phyloP scores from a whole-genome alignment of 1,284 basidiomycete genomes.

The Apiotrichum veenhuisii region DNA sequence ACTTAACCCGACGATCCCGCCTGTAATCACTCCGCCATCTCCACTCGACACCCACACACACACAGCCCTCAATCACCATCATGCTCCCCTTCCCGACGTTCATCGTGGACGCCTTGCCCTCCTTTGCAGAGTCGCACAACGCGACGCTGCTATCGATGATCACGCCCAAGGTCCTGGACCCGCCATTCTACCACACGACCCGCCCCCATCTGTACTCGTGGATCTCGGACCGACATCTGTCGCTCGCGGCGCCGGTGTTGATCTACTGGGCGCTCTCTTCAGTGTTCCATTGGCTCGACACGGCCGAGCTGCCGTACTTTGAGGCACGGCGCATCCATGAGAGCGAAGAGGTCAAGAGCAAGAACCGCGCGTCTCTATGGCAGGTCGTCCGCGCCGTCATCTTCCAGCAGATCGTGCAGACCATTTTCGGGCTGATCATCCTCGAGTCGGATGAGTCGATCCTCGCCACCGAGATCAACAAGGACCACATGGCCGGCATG shows the following conservation, averaged over 20 bases:
- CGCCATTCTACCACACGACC: conserved; percentile 60
- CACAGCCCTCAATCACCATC: no score
- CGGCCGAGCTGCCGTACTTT: conserved; percentile 68
- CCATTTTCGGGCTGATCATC: conserved; percentile 66
- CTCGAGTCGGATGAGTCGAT: conserved; percentile 57
- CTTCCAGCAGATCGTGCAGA: conserved; percentile 82
- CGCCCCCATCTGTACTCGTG: conserved; percentile 56
- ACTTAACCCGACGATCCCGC: not conserved
- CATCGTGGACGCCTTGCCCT: conserved; percentile 17
- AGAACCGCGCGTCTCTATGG: conserved; percentile 69
- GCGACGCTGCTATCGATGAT: conserved; percentile 38
- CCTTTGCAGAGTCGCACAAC: conserved; percentile 26
- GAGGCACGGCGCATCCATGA: conserved; percentile 86
- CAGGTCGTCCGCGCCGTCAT: conserved; percentile 76
- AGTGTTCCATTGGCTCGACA: conserved; percentile 78
- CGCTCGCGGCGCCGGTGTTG: conserved; percentile 69
- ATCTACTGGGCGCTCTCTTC: conserved; percentile 85
- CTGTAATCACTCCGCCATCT: not conserved
- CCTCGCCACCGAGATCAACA: conserved; percentile 39
- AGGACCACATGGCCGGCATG: conserved; percentile 57
- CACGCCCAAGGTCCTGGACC: conserved; percentile 34
- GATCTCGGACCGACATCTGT: conserved; percentile 69
- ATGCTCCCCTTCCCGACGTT: conserved; percentile 14
- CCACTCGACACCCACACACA: not conserved
- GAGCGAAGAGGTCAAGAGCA: conserved; percentile 68